Percentiles rank a stretch among this genome's conserved stretches.
Conservation (phyloP, 306 rosid species). For the Quercus parvula region DNA sequence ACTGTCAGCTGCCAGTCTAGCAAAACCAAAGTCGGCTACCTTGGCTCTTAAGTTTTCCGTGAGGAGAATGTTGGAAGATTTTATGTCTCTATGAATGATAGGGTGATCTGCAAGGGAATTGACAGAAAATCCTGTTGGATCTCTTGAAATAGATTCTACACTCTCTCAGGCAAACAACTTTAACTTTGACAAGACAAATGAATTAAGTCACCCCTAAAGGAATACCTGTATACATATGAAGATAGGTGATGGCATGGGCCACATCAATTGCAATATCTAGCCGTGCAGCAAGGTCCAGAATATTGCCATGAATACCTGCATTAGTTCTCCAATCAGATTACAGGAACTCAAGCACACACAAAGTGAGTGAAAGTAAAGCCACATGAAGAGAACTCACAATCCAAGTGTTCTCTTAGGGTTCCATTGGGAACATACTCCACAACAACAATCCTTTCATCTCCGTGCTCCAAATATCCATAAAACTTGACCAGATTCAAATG, state of each 20-base stretch:
- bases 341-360: slow-evolving; percentile 17
- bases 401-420: slow-evolving; percentile 89
- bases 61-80: slow-evolving; percentile 92
- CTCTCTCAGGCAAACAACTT: neutral
- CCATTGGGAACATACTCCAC: slow-evolving; percentile 96
- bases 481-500: slow-evolving; percentile 85
- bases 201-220: slow-evolving; percentile 4
- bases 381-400: slow-evolving; percentile 55
- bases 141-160: slow-evolving; percentile 10
- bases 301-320: slow-evolving; percentile 64
- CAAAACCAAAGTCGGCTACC: slow-evolving; percentile 97
- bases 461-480: slow-evolving; percentile 72
- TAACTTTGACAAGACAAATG: slow-evolving; percentile 4
- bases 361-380: neutral
- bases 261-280: slow-evolving; percentile 92
- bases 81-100: slow-evolving; percentile 92
- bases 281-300: slow-evolving; percentile 72
- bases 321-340: slow-evolving; percentile 22
- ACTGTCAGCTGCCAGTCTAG: slow-evolving; percentile 83
- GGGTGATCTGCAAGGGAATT: slow-evolving; percentile 69
- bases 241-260: slow-evolving; percentile 95
- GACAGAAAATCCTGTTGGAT: slow-evolving; percentile 15
- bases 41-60: slow-evolving; percentile 80
- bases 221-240: slow-evolving; percentile 88
- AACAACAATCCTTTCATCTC: slow-evolving; percentile 69